phyloP scores from a whole-genome alignment of 1,284 basidiomycete genomes.

The Quambalaria eucalypti region DNA sequence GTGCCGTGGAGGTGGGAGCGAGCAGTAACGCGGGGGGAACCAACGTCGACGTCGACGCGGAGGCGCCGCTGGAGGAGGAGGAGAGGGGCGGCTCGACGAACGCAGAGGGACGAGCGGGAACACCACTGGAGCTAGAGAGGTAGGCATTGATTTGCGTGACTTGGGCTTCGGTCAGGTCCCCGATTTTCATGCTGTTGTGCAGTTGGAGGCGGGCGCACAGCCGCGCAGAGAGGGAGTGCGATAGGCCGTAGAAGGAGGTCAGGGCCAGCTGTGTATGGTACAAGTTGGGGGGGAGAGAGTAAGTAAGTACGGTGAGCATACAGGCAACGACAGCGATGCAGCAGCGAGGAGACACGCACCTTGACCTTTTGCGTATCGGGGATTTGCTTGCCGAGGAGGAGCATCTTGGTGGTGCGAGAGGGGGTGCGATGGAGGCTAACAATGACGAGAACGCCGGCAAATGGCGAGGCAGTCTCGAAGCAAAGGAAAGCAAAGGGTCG shows the following conservation, averaged over 20 bases:
- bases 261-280: constrained; percentile 61
- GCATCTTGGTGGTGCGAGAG: too few species aligned
- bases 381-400: constrained; percentile 41
- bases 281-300: not conserved
- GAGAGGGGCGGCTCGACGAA: constrained; percentile 7
- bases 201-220: constrained; percentile 80
- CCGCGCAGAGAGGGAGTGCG: constrained; percentile 61
- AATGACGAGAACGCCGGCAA: too few species aligned
- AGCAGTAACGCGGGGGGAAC: not conserved
- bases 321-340: not conserved
- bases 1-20: not conserved
- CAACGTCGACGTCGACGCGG: not conserved
- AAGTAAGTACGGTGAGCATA: not conserved
- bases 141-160: constrained; percentile 75
- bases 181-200: constrained; percentile 65
- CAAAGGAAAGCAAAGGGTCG: too few species aligned
- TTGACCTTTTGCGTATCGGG: constrained; percentile 45
- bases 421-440: too few species aligned
- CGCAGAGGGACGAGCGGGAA: constrained; percentile 55
- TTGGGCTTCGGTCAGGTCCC: constrained; percentile 67
- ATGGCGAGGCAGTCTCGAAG: too few species aligned
- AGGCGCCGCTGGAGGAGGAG: not conserved
- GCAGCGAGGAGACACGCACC: constrained; percentile 17
- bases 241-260: constrained; percentile 74
- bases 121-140: constrained; percentile 66